A percentile compares a stretch with the other conserved stretches of the same genome.
These are phyloP conservation scores for Solanum virginianum DNA, from an alignment of 257 asterid genomes.

Conservation along the genomic window DNA sequence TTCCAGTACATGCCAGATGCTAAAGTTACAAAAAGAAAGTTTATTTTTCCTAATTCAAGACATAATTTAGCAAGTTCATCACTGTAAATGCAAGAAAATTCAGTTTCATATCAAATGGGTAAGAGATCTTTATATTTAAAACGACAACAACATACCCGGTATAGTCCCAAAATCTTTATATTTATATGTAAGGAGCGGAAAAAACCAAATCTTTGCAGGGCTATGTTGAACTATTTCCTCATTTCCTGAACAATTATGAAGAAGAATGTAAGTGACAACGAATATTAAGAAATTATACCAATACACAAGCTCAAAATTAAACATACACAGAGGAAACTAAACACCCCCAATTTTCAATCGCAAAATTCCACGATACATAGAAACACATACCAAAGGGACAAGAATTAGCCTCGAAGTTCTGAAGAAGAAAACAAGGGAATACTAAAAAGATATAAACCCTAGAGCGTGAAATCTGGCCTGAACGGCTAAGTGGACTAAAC, in stretches of 20 bases:
- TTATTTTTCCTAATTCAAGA: background rate
- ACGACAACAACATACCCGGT: background rate
- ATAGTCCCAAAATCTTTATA: background rate
- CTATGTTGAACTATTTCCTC: background rate
- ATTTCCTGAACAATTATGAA: background rate
- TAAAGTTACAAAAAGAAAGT: background rate
- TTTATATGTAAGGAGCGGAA: background rate
- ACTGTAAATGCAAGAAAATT: background rate
- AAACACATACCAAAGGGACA: background rate
- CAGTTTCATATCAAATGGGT: background rate
- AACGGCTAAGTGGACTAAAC: too few species aligned
- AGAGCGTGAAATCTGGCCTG: background rate
- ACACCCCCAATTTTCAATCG: background rate
- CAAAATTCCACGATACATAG: background rate
- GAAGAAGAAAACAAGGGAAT: background rate
- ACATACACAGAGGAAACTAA: background rate
- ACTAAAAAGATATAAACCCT: background rate
- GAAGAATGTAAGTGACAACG: background rate
- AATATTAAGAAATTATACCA: background rate
- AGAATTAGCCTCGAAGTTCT: background rate
- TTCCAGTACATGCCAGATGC: background rate
- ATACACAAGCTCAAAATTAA: background rate
- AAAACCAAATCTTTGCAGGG: background rate
- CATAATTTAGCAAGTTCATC: background rate
- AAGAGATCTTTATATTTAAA: background rate